Evolutionary conservation across 1,284 basidiomycete species (phyloP), one percentile per base, ranked within the genome.

Genomic region (Ustilago tritici): DNA sequence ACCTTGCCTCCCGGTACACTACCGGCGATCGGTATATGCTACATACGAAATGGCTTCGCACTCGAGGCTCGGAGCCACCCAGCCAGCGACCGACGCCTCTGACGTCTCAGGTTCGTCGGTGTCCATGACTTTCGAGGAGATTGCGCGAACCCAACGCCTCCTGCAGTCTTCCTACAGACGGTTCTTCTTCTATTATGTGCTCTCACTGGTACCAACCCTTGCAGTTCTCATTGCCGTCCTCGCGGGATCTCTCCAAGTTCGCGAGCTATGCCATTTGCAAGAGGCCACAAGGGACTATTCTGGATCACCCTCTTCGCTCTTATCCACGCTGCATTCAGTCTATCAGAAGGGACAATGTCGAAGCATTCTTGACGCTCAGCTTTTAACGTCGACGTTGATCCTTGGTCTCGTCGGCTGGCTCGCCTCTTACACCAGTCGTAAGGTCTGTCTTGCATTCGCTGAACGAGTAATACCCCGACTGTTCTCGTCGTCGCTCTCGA

Each of bases 341-440:
- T 71, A 69, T 47, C 52, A 68, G 34, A 65, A 46, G 19, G 74
- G 74, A 4, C 63, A 59, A 46, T 77, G 75, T n/a, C 50, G 60
- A 12, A 59, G 53, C 32, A 72, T 77, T 32, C 61, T 77, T 34
- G 75, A 77, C 43, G 41, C 19, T 14, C 75, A 77, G 43, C 61
- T 73, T 23, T 50, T 77, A 19, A 40, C 61, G 2, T 73, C 70
- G 0, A 73, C 70, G 2, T 49, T 73, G 9, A 63, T 64, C 0
- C 66, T 77, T 43, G 75, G 75, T 1, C 40, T 77, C 9, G 70
- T 72, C 0, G 75, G 70, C 11, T 77, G 75, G 75, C 63, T 77
- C 9, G 75, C 75, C 5, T 69, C 65, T 0, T 77, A 73, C 34
- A 72, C 75, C 23, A 66, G 60, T 40, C 65, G 75, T 5, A 77